phyloP scores from a whole-genome alignment of 2,329 filamentous ascomycete genomes.

The Clonostachys rosea region DNA sequence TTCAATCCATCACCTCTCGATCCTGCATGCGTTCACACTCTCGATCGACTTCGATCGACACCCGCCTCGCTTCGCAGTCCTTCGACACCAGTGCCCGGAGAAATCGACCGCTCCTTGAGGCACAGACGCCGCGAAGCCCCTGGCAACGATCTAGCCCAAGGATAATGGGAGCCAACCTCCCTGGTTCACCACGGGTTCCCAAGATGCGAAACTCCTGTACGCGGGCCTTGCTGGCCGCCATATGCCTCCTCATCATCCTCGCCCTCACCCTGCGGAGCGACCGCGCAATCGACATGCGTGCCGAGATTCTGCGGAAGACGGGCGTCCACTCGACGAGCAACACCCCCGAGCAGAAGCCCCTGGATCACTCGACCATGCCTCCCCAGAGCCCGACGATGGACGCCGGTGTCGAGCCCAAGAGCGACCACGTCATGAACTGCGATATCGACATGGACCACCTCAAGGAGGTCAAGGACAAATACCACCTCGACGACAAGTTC shows the following conservation, averaged over 20 bases:
- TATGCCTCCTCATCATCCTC: slow-evolving; percentile 35
- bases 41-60: too few species aligned
- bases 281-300: slow-evolving; percentile 27
- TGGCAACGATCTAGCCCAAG: not conserved
- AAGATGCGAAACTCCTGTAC: slow-evolving; percentile 44
- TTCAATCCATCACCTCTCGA: not conserved
- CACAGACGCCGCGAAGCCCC: not conserved
- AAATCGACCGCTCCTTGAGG: too few species aligned
- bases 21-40: too few species aligned
- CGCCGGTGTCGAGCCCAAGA: slow-evolving; percentile 7
- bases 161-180: slow-evolving; percentile 31
- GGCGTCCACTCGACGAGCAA: slow-evolving; percentile 15
- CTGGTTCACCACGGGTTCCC: slow-evolving; percentile 31
- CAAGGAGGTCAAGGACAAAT: slow-evolving; percentile 36
- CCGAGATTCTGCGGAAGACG: slow-evolving; percentile 29
- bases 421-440: slow-evolving; percentile 38
- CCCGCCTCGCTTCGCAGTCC: too few species aligned
- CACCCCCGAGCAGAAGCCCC: slow-evolving; percentile 20
- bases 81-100: too few species aligned
- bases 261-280: slow-evolving; percentile 33
- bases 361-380: slow-evolving; percentile 12
- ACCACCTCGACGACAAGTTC: slow-evolving; percentile 42
- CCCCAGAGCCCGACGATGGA: slow-evolving; percentile 6
- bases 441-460: slow-evolving; percentile 41
- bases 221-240: slow-evolving; percentile 36